Evolutionary conservation across 768 basidiomycete species (phyloP), one percentile per base, ranked within the genome.

Genomic region (Mycena amicta): DNA sequence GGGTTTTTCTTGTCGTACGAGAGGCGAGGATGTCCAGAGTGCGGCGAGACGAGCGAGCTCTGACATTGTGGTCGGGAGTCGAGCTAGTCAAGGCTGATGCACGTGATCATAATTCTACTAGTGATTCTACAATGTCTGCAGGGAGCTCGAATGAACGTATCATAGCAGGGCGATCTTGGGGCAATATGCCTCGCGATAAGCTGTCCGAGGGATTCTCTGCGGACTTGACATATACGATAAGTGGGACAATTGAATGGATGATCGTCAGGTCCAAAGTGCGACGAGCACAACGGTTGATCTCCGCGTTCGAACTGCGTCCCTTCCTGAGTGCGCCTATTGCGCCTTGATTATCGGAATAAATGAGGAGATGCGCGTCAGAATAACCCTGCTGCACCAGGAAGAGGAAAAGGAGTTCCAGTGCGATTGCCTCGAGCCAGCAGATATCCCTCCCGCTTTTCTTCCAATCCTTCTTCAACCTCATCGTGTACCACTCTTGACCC

Each of bases 401-500:
- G 49, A 57, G 52, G 5, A 53, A 27, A 8, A 57, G 40, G 0
- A 70, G 46, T 37, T 70, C 68, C 23, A 71, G 31, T 0, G 62
- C 67, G 23, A 67, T 40, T 11, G 60, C 56, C 43, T 70, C 67
- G 5, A 67, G 57, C 69, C 69, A 70, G 3, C 69, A 66, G 25
- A 70, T 71, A 46, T 64, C 60, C 4, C 64, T 16, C 18, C 53
- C 57, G 1, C 46, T 50, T 3, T 33, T 43, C 22, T 65, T 53
- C 67, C 68, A 72, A 3, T 39, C 56, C 0, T 40, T 33, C 1
- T 2, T 3, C 0, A 72, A 63, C 13, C 40, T 41, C 64, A 67
- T 77, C 0, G 71, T 68, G 11, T 62, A 69, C 75, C 75, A 80
- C 1, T 31, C 22, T 1, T 49, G 50, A 1, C 60, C 61, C 8